phyloP scores from a whole-genome alignment of 164 flowering plant genomes.

The Aristolochia californica region DNA sequence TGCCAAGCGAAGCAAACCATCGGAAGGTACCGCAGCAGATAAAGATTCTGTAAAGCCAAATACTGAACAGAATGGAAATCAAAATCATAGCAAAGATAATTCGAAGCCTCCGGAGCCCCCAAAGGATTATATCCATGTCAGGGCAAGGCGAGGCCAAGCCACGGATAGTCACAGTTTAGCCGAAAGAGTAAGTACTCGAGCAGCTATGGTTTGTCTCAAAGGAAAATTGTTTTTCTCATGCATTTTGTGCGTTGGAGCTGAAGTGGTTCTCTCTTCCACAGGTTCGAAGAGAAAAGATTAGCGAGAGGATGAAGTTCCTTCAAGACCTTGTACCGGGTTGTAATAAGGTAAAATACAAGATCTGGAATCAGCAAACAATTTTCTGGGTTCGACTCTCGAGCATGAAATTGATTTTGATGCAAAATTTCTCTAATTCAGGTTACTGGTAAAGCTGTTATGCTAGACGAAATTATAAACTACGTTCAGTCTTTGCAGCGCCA shows the following conservation, averaged over 20 bases:
- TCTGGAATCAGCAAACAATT: neutral
- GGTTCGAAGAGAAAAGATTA: conserved; percentile 92
- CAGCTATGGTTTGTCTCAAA: neutral
- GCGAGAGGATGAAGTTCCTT: conserved; percentile 89
- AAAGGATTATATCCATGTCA: conserved; percentile 92
- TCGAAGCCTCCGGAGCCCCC: conserved; percentile 66
- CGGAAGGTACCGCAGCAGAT: conserved; percentile 21
- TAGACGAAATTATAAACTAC: conserved; percentile 90
- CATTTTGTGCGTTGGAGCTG: neutral
- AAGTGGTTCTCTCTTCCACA: conserved; percentile 15
- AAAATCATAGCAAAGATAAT: conserved; percentile 23
- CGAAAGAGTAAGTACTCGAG: conserved; percentile 55
- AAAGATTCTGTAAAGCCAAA: conserved; percentile 18
- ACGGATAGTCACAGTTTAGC: conserved; percentile 97
- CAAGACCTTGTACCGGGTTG: conserved; percentile 99
- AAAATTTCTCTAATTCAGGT: conserved; percentile 36
- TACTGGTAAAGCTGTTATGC: conserved; percentile 94
- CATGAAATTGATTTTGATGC: neutral
- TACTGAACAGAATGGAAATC: conserved; percentile 23
- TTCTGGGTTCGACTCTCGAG: no score
- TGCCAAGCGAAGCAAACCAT: conserved; percentile 43
- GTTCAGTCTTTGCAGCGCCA: conserved; percentile 93
- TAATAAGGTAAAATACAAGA: conserved; percentile 49
- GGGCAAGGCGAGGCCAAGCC: conserved; percentile 99
- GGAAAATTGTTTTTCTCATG: neutral